These are phyloP conservation scores for Maudiozyma turicensis DNA, from an alignment of 805 yeast genomes.

Conservation along the genomic window DNA sequence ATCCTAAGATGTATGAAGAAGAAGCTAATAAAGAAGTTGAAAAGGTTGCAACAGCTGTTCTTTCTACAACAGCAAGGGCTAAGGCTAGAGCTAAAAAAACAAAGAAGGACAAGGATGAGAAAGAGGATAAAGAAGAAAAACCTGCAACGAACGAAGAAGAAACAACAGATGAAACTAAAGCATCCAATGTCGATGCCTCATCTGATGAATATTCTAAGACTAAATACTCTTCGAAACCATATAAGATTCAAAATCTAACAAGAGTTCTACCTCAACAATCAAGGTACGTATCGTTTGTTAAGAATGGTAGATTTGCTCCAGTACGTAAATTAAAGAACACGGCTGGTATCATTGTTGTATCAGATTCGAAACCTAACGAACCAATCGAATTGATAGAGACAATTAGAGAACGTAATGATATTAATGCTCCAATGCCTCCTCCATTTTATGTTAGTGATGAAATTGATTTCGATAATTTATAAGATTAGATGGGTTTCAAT, in stretches of 20 bases:
- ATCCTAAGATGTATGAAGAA: constrained; percentile 82
- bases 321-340: constrained; percentile 64
- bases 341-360: constrained; percentile 63
- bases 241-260: constrained; percentile 65
- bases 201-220: constrained; percentile 31
- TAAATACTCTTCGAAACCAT: constrained; percentile 55
- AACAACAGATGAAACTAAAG: constrained; percentile 5
- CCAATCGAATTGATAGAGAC: constrained; percentile 66
- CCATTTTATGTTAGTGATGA: constrained; percentile 27
- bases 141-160: constrained; percentile 1
- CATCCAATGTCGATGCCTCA: constrained; percentile 14
- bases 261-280: constrained; percentile 87
- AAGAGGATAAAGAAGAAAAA: constrained; percentile 29
- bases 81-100: constrained; percentile 75
- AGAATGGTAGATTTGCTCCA: constrained; percentile 71
- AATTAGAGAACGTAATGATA: constrained; percentile 64
- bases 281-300: constrained; percentile 66
- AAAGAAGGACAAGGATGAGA: constrained; percentile 42
- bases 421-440: constrained; percentile 52
- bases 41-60: constrained; percentile 83
- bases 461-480: constrained; percentile 15
- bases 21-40: constrained; percentile 75
- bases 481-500: not conserved
- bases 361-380: constrained; percentile 53
- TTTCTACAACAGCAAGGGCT: constrained; percentile 91